Base-by-base conservation (phyloP, 805 yeast species). In the Ogataea sp. region DNA sequence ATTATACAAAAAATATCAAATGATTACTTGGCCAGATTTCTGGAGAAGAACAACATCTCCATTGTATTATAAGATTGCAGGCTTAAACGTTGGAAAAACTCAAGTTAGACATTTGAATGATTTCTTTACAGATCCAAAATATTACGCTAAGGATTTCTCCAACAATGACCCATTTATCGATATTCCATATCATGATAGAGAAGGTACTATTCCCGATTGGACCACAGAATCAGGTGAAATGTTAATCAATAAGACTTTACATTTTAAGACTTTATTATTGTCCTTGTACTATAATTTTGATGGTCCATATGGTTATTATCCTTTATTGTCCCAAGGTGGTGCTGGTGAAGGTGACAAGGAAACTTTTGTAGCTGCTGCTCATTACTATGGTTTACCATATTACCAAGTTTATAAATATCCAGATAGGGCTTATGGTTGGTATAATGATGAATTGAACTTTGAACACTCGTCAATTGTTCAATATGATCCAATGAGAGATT, bases 1-100 rank as follows among this genome's bases (percentile, higher is more conserved):
- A 34, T 78, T 85, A 1, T 85, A 73, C 59, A 45, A 51, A 15
- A 55, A 67, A 11, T 61, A 66, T 42, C 75, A 80, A 42, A 59
- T 75, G 55, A 60, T 79, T 20, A 56, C 78, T 20, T 86, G 94
- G 90, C 94, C 95, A 2, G 96, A 86, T 59, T 86, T 79, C 57
- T 86, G 95, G 95, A 74, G 80, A 57, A 70, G 95, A 47, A 78
- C 89, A 6, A 83, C 89, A 1, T 74, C 84, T 1, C 95, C 95
- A 6, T 62, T 63, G 29, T 81, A 72, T 50, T 86, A 82, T 58
- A 72, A 75, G 24, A 77, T 86, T 46, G 85, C 85, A 0, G 83
- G 77, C 2, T 63, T 77, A 13, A 48, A 62, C 37, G 62, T 77
- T 1, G 69, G 73, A 23, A 49, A 53, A 34, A 39, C 45, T 24